Base-by-base conservation (phyloP, 2,329 filamentous ascomycete genomes). In the Xylaria sp. region DNA sequence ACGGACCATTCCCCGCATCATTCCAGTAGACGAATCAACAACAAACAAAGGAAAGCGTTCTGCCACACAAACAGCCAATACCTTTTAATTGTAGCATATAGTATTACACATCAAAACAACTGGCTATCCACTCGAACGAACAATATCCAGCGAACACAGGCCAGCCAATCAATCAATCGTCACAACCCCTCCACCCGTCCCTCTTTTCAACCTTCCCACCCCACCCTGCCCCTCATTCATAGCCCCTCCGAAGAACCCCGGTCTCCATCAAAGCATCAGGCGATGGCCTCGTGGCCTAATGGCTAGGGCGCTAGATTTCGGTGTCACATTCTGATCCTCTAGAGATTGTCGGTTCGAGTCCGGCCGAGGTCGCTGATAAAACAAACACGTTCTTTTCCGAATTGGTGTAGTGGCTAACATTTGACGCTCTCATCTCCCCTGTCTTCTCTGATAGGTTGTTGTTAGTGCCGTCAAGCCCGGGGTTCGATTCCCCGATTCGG, bases 391-490 rank as follows among this genome's bases (percentile, higher is more conserved):
- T 36, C 34, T n/a, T 30, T 47, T 78, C 76, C 75, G 76, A 78
- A 77, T 76, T 76, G 79, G 75, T 77, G 74, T 74, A 75, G 75
- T 78, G 76, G 75, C 73, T 72, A 78, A 78, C 76, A 78, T 77
- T 77, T 76, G 73, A 75, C 75, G 75, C 76, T 78, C 76, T 79
- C 77, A 77, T 53, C 17, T 30, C 27, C 2, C 57, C 17, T 7
- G 30, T 6, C 9, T 47, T 21, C 19, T n/a, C 2, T 9, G 4
- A 42, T 17, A 5, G 39, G 39, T 42, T 42, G 4, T 42, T 14
- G 30, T 24, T 2, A 32, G 66, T 61, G 51, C 71, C 71, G 71
- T 70, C 68, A 69, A 74, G 75, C 75, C 71, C 75, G 74, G 75
- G 75, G 75, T 75, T 76, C 75, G 75, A 76, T 76, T 76, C 74